Evolutionary conservation across 805 yeast species (phyloP).

Genomic region (Sugiyamaella qingdaonensis): DNA sequence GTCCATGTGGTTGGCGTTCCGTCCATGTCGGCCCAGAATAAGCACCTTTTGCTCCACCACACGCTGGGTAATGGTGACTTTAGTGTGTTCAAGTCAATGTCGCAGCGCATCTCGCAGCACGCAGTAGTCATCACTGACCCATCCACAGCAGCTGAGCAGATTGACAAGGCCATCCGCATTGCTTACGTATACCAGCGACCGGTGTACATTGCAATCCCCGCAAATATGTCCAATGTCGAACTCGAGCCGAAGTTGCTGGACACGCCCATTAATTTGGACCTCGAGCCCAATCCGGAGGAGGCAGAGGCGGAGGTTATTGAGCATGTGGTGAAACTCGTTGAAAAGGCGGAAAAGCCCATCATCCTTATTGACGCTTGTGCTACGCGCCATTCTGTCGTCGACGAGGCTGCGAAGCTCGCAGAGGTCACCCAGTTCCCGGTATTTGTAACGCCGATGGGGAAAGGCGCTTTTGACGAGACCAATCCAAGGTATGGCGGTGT

Average conservation of each 20-base stretch:
- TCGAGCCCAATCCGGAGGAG: constrained; percentile 54
- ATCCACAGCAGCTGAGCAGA: constrained; percentile 59
- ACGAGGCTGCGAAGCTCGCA: constrained; percentile 60
- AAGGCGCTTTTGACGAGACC: constrained; percentile 69
- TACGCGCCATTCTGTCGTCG: constrained; percentile 63
- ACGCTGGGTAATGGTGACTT: constrained; percentile 82
- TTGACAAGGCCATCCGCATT: constrained; percentile 69
- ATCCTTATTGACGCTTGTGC: constrained; percentile 87
- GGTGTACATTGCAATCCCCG: constrained; percentile 77
- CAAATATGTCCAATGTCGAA: constrained; percentile 65
- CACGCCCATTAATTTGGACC: constrained; percentile 59
- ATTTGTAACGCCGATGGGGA: constrained; percentile 88
- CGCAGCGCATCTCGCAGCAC: constrained; percentile 64
- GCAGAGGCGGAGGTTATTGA: constrained; percentile 62
- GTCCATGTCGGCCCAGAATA: constrained; percentile 65
- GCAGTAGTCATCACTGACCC: constrained; percentile 61
- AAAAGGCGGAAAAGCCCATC: constrained; percentile 61
- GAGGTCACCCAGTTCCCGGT: constrained; percentile 72
- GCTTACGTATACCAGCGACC: constrained; percentile 75
- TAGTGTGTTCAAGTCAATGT: constrained; percentile 75
- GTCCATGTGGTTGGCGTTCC: constrained; percentile 87
- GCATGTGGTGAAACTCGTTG: constrained; percentile 48
- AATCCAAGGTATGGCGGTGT: constrained; percentile 77
- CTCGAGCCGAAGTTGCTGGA: constrained; percentile 44
- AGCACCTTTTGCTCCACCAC: constrained; percentile 72